phyloP scores from a whole-genome alignment of 495 filamentous ascomycete genomes.

The Halenospora varia region DNA sequence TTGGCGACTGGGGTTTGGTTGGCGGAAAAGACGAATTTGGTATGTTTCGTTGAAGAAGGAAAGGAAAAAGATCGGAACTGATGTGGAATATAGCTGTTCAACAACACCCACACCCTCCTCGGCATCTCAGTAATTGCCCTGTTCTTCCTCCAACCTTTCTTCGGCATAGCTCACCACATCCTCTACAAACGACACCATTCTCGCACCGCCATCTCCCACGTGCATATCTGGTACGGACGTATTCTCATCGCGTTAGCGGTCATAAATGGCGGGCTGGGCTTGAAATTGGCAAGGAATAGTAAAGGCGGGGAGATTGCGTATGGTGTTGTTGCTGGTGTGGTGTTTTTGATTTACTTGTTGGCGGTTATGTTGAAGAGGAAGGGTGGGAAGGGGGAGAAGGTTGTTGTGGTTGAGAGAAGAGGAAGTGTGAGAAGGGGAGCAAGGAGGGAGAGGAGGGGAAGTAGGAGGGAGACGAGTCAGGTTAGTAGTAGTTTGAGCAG shows the following conservation, averaged over 20 bases:
- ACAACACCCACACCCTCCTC: conserved; percentile 35
- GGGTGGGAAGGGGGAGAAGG: no score
- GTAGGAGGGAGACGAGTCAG: no score
- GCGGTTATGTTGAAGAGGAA: neutral
- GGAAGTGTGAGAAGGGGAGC: no score
- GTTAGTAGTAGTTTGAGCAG: no score
- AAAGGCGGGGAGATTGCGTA: conserved; percentile 45
- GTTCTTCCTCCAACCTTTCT: conserved; percentile 56
- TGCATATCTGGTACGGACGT: conserved; percentile 68
- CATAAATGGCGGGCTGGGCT: conserved; percentile 65
- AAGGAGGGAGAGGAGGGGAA: no score
- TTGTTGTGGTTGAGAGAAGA: no score
- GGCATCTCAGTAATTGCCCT: conserved; percentile 56
- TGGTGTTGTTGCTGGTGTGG: conserved; percentile 50
- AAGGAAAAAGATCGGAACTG: no score
- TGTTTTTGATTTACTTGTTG: conserved; percentile 30
- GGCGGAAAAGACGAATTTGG: neutral
- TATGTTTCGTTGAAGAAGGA: no score
- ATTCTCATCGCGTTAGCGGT: conserved; percentile 55
- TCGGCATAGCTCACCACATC: conserved; percentile 60
- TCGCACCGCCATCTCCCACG: conserved; percentile 49
- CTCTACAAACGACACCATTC: conserved; percentile 41
- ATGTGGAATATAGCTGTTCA: neutral
- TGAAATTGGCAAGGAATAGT: conserved; percentile 23
- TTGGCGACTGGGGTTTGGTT: neutral